phyloP scores from a whole-genome alignment of 2,329 filamentous ascomycete genomes.

The Alternaria triticimaculans region DNA sequence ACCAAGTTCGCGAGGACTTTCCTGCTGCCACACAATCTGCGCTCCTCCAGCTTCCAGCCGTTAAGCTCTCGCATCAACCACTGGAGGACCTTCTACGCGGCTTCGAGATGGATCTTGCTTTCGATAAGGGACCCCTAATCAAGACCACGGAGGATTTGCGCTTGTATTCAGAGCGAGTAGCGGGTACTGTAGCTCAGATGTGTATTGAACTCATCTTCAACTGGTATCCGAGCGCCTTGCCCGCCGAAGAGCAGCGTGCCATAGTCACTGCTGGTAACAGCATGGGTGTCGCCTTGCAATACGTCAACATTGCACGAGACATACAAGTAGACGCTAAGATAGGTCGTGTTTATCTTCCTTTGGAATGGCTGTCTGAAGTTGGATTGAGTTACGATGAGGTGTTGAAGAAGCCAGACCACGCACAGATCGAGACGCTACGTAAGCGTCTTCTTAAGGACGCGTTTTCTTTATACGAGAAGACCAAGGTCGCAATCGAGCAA shows the following conservation, averaged over 20 bases:
- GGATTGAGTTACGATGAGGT: conserved; percentile 63
- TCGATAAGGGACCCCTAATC: conserved; percentile 61
- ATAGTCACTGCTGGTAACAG: conserved; percentile 64
- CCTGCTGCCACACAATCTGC: conserved; percentile 61
- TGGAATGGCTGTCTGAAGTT: conserved; percentile 66
- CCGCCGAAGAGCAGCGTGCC: conserved; percentile 43
- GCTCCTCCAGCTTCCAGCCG: conserved; percentile 64
- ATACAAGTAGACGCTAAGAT: conserved; percentile 71
- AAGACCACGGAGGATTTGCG: conserved; percentile 64
- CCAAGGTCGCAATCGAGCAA: conserved; percentile 64
- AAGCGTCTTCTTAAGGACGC: conserved; percentile 64
- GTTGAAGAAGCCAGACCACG: conserved; percentile 57
- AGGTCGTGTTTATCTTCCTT: conserved; percentile 72
- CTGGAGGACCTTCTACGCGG: conserved; percentile 70
- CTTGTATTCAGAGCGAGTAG: conserved; percentile 70
- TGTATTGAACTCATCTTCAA: conserved; percentile 71
- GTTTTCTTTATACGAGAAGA: conserved; percentile 65
- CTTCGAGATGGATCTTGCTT: conserved; percentile 71
- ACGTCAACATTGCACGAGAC: conserved; percentile 78
- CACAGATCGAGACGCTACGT: conserved; percentile 59
- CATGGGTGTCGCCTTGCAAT: conserved; percentile 79
- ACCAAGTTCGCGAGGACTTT: conserved; percentile 59
- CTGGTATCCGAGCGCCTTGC: conserved; percentile 54
- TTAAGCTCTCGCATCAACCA: conserved; percentile 63
- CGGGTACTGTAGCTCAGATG: conserved; percentile 73